Conservation (phyloP, 345 rosid species). For the Turnera subulata region DNA sequence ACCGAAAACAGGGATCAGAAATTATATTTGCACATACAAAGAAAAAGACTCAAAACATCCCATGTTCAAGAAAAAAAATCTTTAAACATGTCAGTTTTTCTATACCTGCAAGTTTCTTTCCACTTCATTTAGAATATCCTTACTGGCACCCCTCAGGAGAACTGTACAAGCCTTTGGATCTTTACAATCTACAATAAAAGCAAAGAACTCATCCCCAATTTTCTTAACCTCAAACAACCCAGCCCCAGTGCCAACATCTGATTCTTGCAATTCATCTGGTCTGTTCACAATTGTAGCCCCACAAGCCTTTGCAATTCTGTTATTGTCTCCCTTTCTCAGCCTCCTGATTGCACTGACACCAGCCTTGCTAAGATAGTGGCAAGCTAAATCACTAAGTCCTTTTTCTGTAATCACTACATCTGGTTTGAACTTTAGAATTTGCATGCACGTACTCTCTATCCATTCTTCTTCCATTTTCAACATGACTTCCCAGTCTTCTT, state of each 20-base stretch:
- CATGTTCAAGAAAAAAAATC: neutral
- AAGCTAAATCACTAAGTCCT: constrained; percentile 96
- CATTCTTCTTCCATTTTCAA: constrained; percentile 92
- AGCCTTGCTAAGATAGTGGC: constrained; percentile 89
- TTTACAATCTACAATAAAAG: constrained; percentile 83
- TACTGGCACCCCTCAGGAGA: constrained; percentile 94
- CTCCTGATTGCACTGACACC: constrained; percentile 95
- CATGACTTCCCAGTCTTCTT: constrained; percentile 89
- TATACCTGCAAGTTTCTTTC: constrained; percentile 93
- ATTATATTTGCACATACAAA: no score
- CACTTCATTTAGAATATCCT: constrained; percentile 95
- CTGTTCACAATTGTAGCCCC: constrained; percentile 95
- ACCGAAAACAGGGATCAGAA: neutral
- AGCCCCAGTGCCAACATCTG: constrained; percentile 95
- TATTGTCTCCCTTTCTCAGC: constrained; percentile 86
- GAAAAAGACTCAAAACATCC: neutral
- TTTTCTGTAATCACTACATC: constrained; percentile 90
- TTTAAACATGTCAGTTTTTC: no score
- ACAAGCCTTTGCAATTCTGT: constrained; percentile 92
- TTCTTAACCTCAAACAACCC: constrained; percentile 93
- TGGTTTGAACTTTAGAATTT: constrained; percentile 84
- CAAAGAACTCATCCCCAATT: constrained; percentile 92
- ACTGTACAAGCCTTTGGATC: constrained; percentile 95
- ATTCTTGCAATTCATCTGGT: constrained; percentile 92
- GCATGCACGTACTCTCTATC: constrained; percentile 71